phyloP scores from a whole-genome alignment of 352 stramenopile species.

The Phytophthora palmivora region DNA sequence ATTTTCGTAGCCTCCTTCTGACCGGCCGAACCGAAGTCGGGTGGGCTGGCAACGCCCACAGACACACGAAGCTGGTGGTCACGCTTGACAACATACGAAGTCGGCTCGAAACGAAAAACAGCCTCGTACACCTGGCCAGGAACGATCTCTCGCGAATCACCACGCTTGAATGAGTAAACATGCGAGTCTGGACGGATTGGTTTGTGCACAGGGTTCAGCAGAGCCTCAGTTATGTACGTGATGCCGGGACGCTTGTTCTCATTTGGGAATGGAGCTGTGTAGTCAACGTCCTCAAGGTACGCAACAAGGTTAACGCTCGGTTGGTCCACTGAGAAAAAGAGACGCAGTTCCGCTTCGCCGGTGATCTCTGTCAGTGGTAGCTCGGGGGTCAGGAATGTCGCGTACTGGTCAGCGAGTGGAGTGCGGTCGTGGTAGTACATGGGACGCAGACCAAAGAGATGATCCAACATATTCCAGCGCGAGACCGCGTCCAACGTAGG shows the following conservation, averaged over 20 bases:
- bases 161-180: slow-evolving; percentile 76
- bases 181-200: slow-evolving; percentile 61
- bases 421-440: slow-evolving; percentile 85
- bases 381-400: slow-evolving; percentile 69
- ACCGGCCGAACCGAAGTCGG: slow-evolving; percentile 61
- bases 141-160: slow-evolving; percentile 64
- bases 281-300: slow-evolving; percentile 84
- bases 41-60: slow-evolving; percentile 62
- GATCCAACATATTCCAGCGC: slow-evolving; percentile 76
- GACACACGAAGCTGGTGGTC: slow-evolving; percentile 80
- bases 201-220: slow-evolving; percentile 77
- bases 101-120: slow-evolving; percentile 76
- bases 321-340: slow-evolving; percentile 85
- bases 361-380: slow-evolving; percentile 72
- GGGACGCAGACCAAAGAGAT: slow-evolving; percentile 76
- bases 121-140: slow-evolving; percentile 78
- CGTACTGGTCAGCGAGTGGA: slow-evolving; percentile 53
- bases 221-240: slow-evolving; percentile 84
- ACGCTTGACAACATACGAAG: slow-evolving; percentile 81
- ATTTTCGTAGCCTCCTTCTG: slow-evolving; percentile 68
- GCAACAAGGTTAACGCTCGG: slow-evolving; percentile 72
- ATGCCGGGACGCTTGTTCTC: slow-evolving; percentile 80
- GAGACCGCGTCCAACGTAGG: slow-evolving; percentile 57
- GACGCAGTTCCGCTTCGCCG: slow-evolving; percentile 70
- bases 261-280: slow-evolving; percentile 74